Conservation (phyloP, 257 asterid species). For the Cynanchum wilfordii region DNA sequence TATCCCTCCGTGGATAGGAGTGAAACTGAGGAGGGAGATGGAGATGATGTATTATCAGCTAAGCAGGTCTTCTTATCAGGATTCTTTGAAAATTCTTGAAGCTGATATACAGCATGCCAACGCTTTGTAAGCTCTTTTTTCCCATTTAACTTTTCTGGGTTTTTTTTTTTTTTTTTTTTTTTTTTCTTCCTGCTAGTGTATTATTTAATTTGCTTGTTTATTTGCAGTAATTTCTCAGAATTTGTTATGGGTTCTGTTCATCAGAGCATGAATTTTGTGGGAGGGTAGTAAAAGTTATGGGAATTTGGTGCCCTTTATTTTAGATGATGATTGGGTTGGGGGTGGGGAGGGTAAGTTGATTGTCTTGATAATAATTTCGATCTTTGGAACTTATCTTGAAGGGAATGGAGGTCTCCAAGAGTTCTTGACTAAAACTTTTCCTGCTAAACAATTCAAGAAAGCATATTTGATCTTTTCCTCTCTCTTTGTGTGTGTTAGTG, state of each 20-base stretch:
- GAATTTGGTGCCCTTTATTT: background rate
- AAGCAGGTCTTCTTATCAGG: slow-evolving; percentile 54
- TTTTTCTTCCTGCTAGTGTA: background rate
- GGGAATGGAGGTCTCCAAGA: slow-evolving; percentile 11
- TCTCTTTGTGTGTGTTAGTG: background rate
- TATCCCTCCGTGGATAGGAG: background rate
- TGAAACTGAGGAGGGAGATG: slow-evolving; percentile 28
- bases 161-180: slow-evolving; percentile 6
- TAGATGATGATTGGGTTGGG: background rate
- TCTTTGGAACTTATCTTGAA: background rate
- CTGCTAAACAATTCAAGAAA: background rate
- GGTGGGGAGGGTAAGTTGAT: too few relatives aligned
- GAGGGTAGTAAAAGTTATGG: background rate
- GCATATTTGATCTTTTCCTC: background rate
- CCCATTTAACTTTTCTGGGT: slow-evolving; percentile 8
- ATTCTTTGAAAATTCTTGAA: slow-evolving; percentile 67
- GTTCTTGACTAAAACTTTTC: slow-evolving; percentile 1
- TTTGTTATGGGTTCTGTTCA: slow-evolving; percentile 4
- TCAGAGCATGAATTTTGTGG: background rate
- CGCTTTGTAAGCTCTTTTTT: slow-evolving; percentile 52
- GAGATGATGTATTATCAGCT: slow-evolving; percentile 69
- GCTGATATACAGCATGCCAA: slow-evolving; percentile 80
- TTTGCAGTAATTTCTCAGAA: slow-evolving; percentile 3
- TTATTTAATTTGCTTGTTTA: background rate
- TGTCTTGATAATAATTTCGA: too few relatives aligned